A percentile compares a stretch with the other conserved stretches of the same genome.
Conservation (phyloP, 495 filamentous ascomycete species). For the Peziza echinospora region DNA sequence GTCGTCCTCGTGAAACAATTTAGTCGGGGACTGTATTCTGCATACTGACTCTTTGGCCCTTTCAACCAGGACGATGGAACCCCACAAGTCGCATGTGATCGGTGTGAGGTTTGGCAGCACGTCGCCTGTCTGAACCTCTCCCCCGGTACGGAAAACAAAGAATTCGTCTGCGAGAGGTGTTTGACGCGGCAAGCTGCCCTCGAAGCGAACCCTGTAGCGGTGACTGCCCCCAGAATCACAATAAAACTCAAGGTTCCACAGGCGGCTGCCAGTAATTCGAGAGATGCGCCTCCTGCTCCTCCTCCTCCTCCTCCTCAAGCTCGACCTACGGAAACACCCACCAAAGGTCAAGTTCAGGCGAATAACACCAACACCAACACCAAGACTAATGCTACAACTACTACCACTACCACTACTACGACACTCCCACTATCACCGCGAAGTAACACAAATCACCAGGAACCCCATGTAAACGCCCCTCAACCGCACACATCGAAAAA, state of each 20-base stretch:
- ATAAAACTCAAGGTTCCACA: constrained; percentile 56
- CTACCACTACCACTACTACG: no score
- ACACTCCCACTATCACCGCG: no score
- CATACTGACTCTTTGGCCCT: background rate
- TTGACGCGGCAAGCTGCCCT: constrained; percentile 41
- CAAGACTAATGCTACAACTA: no score
- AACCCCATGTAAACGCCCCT: no score
- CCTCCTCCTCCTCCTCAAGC: no score
- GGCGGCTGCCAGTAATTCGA: no score
- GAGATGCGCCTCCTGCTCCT: no score
- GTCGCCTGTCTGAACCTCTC: constrained; percentile 69
- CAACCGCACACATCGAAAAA: no score
- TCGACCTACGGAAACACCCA: no score
- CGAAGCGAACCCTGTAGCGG: constrained; percentile 5
- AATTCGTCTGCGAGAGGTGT: constrained; percentile 70
- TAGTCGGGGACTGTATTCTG: background rate
- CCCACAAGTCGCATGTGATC: constrained; percentile 85
- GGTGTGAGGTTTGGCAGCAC: constrained; percentile 91
- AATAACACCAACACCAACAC: no score
- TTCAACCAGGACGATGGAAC: constrained; percentile 55
- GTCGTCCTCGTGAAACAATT: background rate
- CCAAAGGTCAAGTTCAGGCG: no score
- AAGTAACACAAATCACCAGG: no score
- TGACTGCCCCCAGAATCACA: constrained; percentile 36
- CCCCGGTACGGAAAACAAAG: constrained; percentile 53